Base-by-base conservation (phyloP, 129 eudicot genomes). In the Oenanthe sinensis region DNA sequence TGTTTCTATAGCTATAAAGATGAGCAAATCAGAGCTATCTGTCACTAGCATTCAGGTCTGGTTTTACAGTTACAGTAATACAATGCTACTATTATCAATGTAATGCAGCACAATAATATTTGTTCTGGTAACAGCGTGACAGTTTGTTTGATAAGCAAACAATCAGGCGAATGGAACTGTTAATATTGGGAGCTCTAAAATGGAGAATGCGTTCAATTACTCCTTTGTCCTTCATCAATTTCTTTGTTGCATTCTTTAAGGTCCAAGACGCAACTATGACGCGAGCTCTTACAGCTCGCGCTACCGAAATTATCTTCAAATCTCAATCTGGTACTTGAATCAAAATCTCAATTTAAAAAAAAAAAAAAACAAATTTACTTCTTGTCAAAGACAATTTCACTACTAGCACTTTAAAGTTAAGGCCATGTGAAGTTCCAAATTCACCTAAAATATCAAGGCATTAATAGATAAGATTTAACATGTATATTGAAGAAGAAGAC, bases 171-270 rank as follows among this genome's bases (percentile, higher is more conserved):
- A 89, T 89, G 90, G 92, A 89, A 81, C 74, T 86, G 75, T 11
- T 89, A 70, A 84, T 89, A 17, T 85, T 86, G 37, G 88, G 85
- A 63, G 88, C 88, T 71, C 81, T 89, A 22, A 75, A 89, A 78
- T 89, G 92, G 92, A 81, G 92, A 70, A 84, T 84, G 89, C 84
- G 88, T 39, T 86, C 92, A 1, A 75, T 84, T 13, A 89, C 86
- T 63, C 92, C 92, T 0, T 89, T 89, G 36, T 84, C 82, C 7
- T 86, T 89, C 79, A 16, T 78, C 42, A 36, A 44, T 54, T 89
- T 77, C 83, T 89, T 89, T 49, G 45, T 84, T 8, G 50, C 87
- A 19, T 75, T 86, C 50, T 84, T 89, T 55, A 76, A 82, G 42
- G 72, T 84, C 71, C 74, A 83, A 67, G 84, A 84, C 44, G 26